A percentile compares a stretch with the other conserved stretches of the same genome.
Evolutionary conservation across 2,329 filamentous ascomycete species (phyloP).

Genomic region (Chaetomiaceae sp.): DNA sequence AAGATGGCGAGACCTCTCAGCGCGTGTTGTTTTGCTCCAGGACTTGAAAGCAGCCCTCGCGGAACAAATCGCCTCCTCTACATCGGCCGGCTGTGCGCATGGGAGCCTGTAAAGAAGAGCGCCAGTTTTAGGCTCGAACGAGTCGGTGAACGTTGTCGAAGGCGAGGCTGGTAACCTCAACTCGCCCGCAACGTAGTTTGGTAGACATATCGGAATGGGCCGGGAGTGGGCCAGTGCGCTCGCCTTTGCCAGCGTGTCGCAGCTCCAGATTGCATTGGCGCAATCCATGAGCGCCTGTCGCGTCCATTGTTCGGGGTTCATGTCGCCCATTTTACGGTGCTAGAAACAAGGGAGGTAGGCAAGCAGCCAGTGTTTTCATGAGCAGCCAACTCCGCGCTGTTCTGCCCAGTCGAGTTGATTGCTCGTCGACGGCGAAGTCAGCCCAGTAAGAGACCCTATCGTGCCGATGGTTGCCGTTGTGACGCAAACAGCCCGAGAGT

Average conservation of each 20-base stretch:
- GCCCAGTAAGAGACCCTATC: too few species aligned
- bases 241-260: conserved; percentile 31
- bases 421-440: background rate
- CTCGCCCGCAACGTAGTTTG: conserved; percentile 21
- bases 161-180: conserved; percentile 17
- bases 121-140: conserved; percentile 32
- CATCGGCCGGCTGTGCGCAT: conserved; percentile 24
- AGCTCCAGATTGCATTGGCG: conserved; percentile 23
- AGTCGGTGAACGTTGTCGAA: conserved; percentile 25
- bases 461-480: too few species aligned
- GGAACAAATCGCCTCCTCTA: conserved; percentile 26
- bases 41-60: conserved; percentile 29
- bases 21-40: conserved; percentile 30
- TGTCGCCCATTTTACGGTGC: background rate
- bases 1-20: conserved; percentile 27
- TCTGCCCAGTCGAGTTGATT: too few species aligned
- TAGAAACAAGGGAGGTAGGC: background rate
- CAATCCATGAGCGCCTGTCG: background rate
- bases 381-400: too few species aligned
- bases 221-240: conserved; percentile 18
- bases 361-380: too few species aligned
- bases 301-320: background rate
- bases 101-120: conserved; percentile 26
- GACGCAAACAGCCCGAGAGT: too few species aligned
- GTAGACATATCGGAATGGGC: conserved; percentile 1